Evolutionary conservation across 768 basidiomycete species (phyloP), one percentile per base, ranked within the genome.

Genomic region (Suillus subaureus): DNA sequence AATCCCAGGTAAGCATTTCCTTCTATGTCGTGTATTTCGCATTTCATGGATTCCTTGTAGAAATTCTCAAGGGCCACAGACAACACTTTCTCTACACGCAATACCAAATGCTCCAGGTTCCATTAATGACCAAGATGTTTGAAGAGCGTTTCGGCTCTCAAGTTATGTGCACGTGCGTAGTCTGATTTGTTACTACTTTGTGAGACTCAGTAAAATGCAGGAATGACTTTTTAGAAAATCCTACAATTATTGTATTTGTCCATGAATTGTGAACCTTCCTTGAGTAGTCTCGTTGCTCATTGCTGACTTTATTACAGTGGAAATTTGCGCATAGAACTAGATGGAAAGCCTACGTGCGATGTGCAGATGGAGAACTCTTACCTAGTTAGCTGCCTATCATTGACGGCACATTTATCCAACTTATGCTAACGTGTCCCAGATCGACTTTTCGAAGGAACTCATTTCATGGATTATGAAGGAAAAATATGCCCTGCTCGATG

Each of bases 61-160:
- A 96, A 72, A 85, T 97, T 26, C 85, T 99, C 64, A 97, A 97
- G 75, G 86, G 87, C 16, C 93, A 98, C 75, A 86, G 97, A n/a
- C 89, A 92, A 66, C 84, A 93, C 69, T 90, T 92, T 66, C 78
- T 99, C 40, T 93, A 87, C 78, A 82, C 84, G n/a, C 83, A 84
- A 33, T 87, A 93, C 74, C 79, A 86, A 12, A 89, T 99, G 86
- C 86, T 93, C 76, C 87, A 91, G 71, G 83, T 97, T 12, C 96
- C 95, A 1, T 79, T 97, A 65, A 82, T 92, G 62, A 85, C 82
- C 37, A 69, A 80, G 16, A 86, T 87, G 15, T 81, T 95, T 49
- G 88, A 93, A 71, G 82, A 84, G 55, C 82, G 87, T 2, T 98
- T 94, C 75, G 86, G 87, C 11, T 84, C 90, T 1, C 96, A 98